phyloP scores from a whole-genome alignment of 306 rosid genomes.

The Cicer yamashitae region DNA sequence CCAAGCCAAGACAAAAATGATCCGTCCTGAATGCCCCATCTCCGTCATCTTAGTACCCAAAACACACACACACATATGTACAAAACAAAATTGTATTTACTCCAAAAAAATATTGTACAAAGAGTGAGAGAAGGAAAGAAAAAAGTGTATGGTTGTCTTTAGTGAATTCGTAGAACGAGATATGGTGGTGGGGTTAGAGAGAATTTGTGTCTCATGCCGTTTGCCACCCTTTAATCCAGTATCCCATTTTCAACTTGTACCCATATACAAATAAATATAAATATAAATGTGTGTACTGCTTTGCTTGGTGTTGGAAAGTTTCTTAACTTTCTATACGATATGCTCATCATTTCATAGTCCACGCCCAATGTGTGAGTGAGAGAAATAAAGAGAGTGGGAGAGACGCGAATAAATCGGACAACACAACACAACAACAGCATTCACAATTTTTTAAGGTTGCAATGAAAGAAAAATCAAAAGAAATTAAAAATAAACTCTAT shows the following conservation, averaged over 20 bases:
- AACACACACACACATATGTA: background rate
- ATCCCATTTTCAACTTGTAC: slow-evolving; percentile 29
- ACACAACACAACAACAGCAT: background rate
- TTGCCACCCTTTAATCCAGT: slow-evolving; percentile 14
- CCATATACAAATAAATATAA: background rate
- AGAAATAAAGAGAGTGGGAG: slow-evolving; percentile 27
- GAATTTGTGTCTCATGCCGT: slow-evolving; percentile 34
- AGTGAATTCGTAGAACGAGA: slow-evolving; percentile 20
- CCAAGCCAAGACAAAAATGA: slow-evolving; percentile 28
- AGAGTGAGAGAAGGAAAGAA: background rate
- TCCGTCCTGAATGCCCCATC: background rate
- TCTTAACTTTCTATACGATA: slow-evolving; percentile 33
- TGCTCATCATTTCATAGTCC: slow-evolving; percentile 51
- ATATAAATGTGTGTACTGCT: background rate
- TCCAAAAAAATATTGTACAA: background rate
- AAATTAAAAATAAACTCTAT: background rate
- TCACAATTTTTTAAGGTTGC: slow-evolving; percentile 42
- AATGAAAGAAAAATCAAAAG: background rate
- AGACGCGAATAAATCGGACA: slow-evolving; percentile 34
- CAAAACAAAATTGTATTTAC: background rate
- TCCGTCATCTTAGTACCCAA: background rate
- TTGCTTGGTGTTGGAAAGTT: slow-evolving; percentile 39
- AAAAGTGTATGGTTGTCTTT: slow-evolving; percentile 46
- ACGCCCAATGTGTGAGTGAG: slow-evolving; percentile 46
- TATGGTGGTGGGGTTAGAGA: slow-evolving; percentile 36